Evolutionary conservation across 345 rosid species (phyloP).

Genomic region (Carallia pectinifolia): DNA sequence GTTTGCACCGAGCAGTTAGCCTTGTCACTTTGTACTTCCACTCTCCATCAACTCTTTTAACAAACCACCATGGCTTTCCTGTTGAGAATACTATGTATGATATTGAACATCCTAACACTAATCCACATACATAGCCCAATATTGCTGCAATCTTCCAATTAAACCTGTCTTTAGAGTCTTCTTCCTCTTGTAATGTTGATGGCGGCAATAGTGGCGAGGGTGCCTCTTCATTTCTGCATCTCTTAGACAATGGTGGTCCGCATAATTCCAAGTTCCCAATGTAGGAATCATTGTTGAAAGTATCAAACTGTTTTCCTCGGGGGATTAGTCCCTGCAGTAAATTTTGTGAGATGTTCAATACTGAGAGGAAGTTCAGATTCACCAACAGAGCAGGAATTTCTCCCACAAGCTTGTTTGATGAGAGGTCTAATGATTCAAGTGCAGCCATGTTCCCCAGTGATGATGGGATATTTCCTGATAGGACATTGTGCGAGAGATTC

Average conservation of each 20-base stretch:
- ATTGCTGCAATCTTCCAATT: not conserved
- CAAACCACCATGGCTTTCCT: constrained; percentile 13
- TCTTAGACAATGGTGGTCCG: not conserved
- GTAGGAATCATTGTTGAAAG: not conserved
- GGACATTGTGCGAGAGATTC: constrained; percentile 14
- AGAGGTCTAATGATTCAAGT: constrained; percentile 25
- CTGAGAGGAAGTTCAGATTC: not conserved
- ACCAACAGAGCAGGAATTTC: constrained; percentile 15
- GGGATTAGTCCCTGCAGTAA: not conserved
- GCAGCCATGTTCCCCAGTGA: constrained; percentile 6
- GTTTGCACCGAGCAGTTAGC: not conserved
- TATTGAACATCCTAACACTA: not conserved
- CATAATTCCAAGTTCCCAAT: not conserved
- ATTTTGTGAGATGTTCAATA: not conserved
- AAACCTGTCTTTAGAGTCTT: not conserved
- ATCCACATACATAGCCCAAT: constrained; percentile 2
- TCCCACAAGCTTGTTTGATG: constrained; percentile 21
- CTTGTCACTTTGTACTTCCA: not conserved
- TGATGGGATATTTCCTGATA: not conserved
- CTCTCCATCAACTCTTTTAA: constrained; percentile 3
- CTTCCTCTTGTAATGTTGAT: not conserved
- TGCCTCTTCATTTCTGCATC: not conserved
- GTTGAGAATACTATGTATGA: not conserved
- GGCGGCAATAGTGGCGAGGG: not conserved
- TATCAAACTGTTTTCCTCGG: not conserved